A percentile compares a stretch with the other conserved stretches of the same genome.
Evolutionary conservation across 352 stramenopile genomes (phyloP).

Genomic region (Globisporangium emineosum): DNA sequence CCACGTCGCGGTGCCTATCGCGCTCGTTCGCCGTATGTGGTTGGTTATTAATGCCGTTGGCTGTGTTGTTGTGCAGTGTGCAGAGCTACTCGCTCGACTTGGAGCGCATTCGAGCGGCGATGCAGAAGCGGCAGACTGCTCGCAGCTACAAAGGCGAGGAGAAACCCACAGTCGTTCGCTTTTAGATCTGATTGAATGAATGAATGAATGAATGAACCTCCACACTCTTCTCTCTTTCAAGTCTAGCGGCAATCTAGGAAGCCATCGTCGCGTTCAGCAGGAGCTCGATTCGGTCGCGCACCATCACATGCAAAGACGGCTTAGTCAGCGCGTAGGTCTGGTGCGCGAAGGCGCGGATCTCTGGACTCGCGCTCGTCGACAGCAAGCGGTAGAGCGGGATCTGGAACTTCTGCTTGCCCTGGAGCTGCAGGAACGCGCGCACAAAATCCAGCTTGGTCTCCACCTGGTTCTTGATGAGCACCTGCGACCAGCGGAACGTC

Average conservation of each 20-base stretch:
- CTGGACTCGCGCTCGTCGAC: conserved; percentile 33
- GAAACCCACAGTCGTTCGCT: neutral
- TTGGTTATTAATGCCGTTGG: neutral
- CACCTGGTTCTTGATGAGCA: conserved; percentile 67
- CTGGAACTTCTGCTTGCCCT: conserved; percentile 84
- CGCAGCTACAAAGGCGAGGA: neutral
- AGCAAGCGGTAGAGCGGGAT: conserved; percentile 68
- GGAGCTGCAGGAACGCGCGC: conserved; percentile 50
- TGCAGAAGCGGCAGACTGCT: conserved; percentile 18
- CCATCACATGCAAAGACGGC: conserved; percentile 70
- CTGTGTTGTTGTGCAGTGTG: conserved; percentile 18
- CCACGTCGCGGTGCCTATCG: neutral
- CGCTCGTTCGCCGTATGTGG: neutral
- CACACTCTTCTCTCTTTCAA: neutral
- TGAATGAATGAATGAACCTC: too few species aligned
- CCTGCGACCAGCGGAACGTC: conserved; percentile 58
- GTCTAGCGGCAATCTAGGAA: neutral
- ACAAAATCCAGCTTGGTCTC: conserved; percentile 43
- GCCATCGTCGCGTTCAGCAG: conserved; percentile 31
- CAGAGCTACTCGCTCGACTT: conserved; percentile 34
- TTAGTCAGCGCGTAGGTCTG: conserved; percentile 44
- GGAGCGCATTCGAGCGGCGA: conserved; percentile 27
- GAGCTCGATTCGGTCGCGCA: conserved; percentile 61
- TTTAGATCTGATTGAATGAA: neutral
- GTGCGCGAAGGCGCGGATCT: conserved; percentile 39